Percentiles rank a stretch among this genome's conserved stretches.
Conservation (phyloP, 768 basidiomycete genomes). For the Amanita polypyramis region DNA sequence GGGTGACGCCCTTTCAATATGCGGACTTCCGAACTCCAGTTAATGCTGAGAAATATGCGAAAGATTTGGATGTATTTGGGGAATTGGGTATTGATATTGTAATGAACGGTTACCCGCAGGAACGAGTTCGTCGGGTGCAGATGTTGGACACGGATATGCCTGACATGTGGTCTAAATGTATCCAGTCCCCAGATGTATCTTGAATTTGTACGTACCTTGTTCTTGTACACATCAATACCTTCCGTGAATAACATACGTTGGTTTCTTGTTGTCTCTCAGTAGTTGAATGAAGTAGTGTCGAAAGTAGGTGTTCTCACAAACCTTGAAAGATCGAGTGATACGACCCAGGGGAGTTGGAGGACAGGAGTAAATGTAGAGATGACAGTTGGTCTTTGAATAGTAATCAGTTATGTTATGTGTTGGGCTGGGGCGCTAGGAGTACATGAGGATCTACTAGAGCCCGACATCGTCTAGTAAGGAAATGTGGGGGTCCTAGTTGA, state of each 20-base stretch:
- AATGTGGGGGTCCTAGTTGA: too few species aligned
- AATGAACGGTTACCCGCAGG: not conserved
- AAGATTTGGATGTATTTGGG: not conserved
- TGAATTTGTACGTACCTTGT: not conserved
- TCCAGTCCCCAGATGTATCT: not conserved
- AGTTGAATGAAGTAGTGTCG: too few species aligned
- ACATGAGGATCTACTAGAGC: too few species aligned
- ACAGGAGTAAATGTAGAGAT: too few species aligned
- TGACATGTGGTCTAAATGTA: constrained; percentile 4
- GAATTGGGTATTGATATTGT: not conserved
- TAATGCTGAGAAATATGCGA: not conserved
- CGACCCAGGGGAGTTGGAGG: too few species aligned
- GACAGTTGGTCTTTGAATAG: too few species aligned
- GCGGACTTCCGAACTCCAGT: not conserved
- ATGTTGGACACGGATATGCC: not conserved
- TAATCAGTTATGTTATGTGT: too few species aligned
- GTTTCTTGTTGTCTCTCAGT: too few species aligned
- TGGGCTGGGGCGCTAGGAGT: too few species aligned
- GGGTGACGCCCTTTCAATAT: not conserved
- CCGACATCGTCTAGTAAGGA: too few species aligned
- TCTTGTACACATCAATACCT: not conserved
- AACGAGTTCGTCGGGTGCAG: not conserved
- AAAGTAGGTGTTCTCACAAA: too few species aligned
- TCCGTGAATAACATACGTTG: not conserved
- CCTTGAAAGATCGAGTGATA: too few species aligned